Evolutionary conservation across 345 rosid genomes (phyloP).

Genomic region (Linum lewisii): DNA sequence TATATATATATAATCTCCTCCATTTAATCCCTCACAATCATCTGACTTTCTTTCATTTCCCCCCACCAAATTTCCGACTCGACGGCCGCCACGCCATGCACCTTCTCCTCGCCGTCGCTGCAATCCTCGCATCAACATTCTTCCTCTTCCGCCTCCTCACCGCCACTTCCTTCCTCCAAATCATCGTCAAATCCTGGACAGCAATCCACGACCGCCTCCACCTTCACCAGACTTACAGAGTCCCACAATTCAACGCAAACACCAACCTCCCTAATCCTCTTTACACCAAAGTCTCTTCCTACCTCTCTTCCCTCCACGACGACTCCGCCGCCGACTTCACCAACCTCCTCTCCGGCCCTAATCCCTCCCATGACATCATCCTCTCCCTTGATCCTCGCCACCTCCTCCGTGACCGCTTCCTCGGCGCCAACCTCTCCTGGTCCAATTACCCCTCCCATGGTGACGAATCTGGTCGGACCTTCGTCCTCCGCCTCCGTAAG

Average conservation of each 20-base stretch:
- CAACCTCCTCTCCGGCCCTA: constrained; percentile 18
- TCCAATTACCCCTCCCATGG: constrained; percentile 6
- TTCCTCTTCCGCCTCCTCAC: constrained; percentile 4
- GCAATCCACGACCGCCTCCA: constrained; percentile 13
- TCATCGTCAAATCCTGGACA: constrained; percentile 5
- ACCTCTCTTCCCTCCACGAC: constrained; percentile 16
- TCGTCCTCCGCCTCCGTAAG: constrained; percentile 14
- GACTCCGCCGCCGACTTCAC: constrained; percentile 15
- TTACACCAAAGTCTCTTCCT: constrained; percentile 12
- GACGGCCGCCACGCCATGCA: neutral
- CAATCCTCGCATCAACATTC: neutral
- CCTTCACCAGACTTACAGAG: constrained; percentile 16
- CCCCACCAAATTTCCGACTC: neutral
- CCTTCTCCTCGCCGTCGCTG: neutral
- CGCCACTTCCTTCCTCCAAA: constrained; percentile 14
- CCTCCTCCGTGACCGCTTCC: constrained; percentile 12
- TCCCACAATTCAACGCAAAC: constrained; percentile 15
- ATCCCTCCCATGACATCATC: constrained; percentile 13
- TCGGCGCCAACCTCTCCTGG: constrained; percentile 17
- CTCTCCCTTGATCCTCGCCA: constrained; percentile 16
- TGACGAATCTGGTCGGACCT: neutral
- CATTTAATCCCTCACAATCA: neutral
- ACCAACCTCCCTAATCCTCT: constrained; percentile 12
- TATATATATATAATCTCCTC: no score
- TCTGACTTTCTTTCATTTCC: no score